Evolutionary conservation across 2,329 filamentous ascomycete species (phyloP), one percentile per base, ranked within the genome.

Genomic region (Pezicula rhizophila): DNA sequence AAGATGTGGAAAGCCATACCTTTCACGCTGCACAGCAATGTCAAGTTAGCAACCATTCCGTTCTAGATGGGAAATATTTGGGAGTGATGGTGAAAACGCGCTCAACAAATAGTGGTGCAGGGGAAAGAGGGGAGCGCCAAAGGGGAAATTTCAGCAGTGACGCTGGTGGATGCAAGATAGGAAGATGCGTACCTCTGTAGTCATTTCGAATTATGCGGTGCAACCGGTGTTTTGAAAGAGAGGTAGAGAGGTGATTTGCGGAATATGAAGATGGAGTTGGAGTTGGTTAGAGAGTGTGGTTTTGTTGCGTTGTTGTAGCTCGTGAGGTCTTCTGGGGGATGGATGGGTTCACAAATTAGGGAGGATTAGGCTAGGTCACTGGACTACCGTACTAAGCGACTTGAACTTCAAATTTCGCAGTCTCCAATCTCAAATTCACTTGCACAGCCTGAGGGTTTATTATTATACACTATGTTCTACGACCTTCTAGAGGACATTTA

Each of bases 161-260:
- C 39, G 47, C 38, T 46, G 51, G 3, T 10, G 40, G 54, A 31
- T 52, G 45, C 44, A 28, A 45, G 41, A 38, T 39, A 37, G 46
- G 42, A 49, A 48, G 33, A 20, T 50, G 65, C 64, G 60, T 65
- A 66, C 64, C 63, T 66, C 64, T 45, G 58, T 62, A 38, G 66
- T 61, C 64, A 66, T 66, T 57, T 41, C 62, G 41, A 31, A 31
- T 31, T 31, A 45, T 39, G 40, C 34, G 45, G 51, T 52, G 46
- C 42, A 47, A 45, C 34, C 34, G 47, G 34, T 41, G 26, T 47
- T 20, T 15, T 42, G 18, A 15, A 28, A 15, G 25, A 26, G 25
- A 14, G 25, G 18, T 42, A 20, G n/a, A 42, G 25, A 31, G 40
- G 25, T 20, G 23, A 20, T 25, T 42, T 8, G 28, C 28, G 12